These are phyloP conservation scores for Mortierella sp. DNA, from an alignment of 371 early-diverging fungal species.

Conservation along the genomic window DNA sequence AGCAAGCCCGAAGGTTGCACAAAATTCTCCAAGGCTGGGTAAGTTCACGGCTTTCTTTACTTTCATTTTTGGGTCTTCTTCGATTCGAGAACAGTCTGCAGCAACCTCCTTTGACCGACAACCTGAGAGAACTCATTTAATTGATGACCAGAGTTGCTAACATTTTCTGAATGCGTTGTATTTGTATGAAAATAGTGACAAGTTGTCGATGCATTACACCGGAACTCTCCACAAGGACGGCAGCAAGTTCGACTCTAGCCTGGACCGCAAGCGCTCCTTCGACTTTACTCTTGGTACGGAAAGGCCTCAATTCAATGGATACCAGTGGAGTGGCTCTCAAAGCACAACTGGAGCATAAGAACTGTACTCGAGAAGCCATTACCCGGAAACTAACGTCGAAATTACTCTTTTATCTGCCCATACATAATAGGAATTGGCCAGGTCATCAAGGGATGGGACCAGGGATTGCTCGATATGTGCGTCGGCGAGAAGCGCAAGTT, in stretches of 20 bases:
- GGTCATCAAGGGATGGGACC: slow-evolving; percentile 86
- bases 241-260: slow-evolving; percentile 82
- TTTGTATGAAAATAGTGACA: slow-evolving; percentile 62
- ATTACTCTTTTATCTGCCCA: neutral
- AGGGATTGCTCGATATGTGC: slow-evolving; percentile 88
- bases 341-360: neutral
- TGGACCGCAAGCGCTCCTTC: slow-evolving; percentile 79
- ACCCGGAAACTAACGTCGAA: neutral
- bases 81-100: neutral
- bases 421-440: slow-evolving; percentile 58
- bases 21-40: slow-evolving; percentile 41
- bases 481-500: slow-evolving; percentile 88
- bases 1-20: slow-evolving; percentile 44
- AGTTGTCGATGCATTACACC: slow-evolving; percentile 85
- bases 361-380: neutral
- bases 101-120: neutral
- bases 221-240: slow-evolving; percentile 81
- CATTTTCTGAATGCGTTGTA: neutral
- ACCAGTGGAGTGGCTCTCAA: neutral
- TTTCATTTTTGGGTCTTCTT: neutral
- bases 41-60: slow-evolving; percentile 11
- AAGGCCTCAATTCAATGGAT: neutral
- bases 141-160: neutral
- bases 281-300: slow-evolving; percentile 77
- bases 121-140: neutral